phyloP scores from a whole-genome alignment of 345 rosid species.

The Bruguiera parviflora region DNA sequence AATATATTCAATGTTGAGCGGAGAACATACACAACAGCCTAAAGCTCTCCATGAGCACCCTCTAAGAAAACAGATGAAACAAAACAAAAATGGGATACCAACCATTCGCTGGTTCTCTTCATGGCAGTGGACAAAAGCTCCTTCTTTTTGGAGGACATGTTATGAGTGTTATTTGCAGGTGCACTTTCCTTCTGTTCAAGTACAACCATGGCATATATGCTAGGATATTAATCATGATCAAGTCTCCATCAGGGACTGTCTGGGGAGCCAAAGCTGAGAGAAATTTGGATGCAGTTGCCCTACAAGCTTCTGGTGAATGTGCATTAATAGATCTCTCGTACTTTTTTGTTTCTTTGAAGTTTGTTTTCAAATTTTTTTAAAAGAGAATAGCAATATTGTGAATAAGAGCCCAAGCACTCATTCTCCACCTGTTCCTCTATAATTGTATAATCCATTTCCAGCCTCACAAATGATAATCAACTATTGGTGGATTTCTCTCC shows the following conservation, averaged over 20 bases:
- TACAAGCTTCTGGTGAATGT: slow-evolving; percentile 10
- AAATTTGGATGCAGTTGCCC: slow-evolving; percentile 8
- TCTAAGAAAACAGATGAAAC: background rate
- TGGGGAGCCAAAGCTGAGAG: slow-evolving; percentile 14
- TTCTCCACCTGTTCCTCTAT: background rate
- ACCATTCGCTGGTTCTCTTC: slow-evolving; percentile 98
- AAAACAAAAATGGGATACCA: slow-evolving; percentile 12
- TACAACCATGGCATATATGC: slow-evolving; percentile 47
- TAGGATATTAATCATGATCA: slow-evolving; percentile 35
- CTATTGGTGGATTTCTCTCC: slow-evolving; percentile 17
- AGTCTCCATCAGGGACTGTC: slow-evolving; percentile 27
- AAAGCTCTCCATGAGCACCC: background rate
- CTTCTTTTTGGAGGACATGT: slow-evolving; percentile 62
- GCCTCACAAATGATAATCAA: slow-evolving; percentile 18
- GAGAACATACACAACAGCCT: background rate
- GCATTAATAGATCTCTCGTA: background rate
- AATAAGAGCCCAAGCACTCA: slow-evolving; percentile 15
- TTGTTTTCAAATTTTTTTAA: background rate
- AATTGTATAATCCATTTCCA: slow-evolving; percentile 18
- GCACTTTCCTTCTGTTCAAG: slow-evolving; percentile 41
- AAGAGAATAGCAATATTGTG: slow-evolving; percentile 9
- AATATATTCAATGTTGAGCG: background rate
- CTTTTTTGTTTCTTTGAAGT: slow-evolving; percentile 27
- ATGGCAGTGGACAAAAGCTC: slow-evolving; percentile 77
- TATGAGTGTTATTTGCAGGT: slow-evolving; percentile 23